These are phyloP conservation scores for Penicillium aurantiogriseum DNA, from an alignment of 2,329 filamentous ascomycete species.

Conservation along the genomic window DNA sequence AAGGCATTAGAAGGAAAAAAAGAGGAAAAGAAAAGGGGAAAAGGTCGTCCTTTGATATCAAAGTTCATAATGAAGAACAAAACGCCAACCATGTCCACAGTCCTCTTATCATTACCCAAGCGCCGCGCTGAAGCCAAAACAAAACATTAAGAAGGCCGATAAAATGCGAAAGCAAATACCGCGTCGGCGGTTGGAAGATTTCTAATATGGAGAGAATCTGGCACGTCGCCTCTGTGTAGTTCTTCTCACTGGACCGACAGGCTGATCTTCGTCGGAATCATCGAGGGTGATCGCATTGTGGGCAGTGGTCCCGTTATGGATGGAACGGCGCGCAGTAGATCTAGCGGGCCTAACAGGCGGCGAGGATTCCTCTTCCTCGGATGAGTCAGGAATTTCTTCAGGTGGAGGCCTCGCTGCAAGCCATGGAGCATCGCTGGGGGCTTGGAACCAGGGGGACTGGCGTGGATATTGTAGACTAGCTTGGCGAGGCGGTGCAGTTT, in stretches of 20 bases:
- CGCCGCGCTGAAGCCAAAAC: slow-evolving; percentile 21
- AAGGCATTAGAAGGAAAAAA: neutral
- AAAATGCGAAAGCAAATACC: neutral
- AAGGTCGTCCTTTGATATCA: slow-evolving; percentile 1
- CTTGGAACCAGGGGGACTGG: neutral
- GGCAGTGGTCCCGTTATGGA: slow-evolving; percentile 10
- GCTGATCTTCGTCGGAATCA: slow-evolving; percentile 27
- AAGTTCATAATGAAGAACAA: slow-evolving; percentile 5
- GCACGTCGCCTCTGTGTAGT: slow-evolving; percentile 17
- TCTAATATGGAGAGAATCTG: slow-evolving; percentile 25
- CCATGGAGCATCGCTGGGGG: slow-evolving; percentile 3
- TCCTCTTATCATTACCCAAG: slow-evolving; percentile 18
- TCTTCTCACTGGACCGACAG: slow-evolving; percentile 25
- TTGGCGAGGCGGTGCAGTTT: neutral
- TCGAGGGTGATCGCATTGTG: slow-evolving; percentile 23
- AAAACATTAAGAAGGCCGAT: slow-evolving; percentile 7
- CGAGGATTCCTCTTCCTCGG: slow-evolving; percentile 8
- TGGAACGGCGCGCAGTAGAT: neutral
- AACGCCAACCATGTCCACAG: slow-evolving; percentile 5
- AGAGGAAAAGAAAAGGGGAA: neutral
- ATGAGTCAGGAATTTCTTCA: neutral
- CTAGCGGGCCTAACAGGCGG: slow-evolving; percentile 8
- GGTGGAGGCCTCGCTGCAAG: neutral
- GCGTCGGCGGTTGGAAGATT: neutral
- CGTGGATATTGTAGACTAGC: neutral